phyloP scores from a whole-genome alignment of 306 rosid genomes.

The Aeschynomene evenia region DNA sequence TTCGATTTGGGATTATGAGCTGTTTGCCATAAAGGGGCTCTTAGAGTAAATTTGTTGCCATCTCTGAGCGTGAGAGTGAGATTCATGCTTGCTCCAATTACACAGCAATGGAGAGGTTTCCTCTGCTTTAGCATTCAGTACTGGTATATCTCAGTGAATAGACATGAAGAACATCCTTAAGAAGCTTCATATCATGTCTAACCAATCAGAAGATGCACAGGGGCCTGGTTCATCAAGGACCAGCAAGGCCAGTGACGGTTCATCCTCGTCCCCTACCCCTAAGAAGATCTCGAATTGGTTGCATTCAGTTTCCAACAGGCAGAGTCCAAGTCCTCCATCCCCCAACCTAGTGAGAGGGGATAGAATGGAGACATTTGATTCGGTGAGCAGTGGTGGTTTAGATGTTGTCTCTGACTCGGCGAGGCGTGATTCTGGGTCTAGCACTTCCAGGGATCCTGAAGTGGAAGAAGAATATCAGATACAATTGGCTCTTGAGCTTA shows the following conservation, averaged over 20 bases:
- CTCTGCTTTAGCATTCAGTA: slow-evolving; percentile 52
- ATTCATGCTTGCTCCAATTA: slow-evolving; percentile 78
- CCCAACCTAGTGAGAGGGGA: slow-evolving; percentile 48
- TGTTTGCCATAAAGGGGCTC: slow-evolving; percentile 39
- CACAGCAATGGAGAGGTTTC: slow-evolving; percentile 65
- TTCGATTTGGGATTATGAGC: slow-evolving; percentile 44
- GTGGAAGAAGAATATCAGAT: slow-evolving; percentile 94
- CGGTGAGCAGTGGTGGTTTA: slow-evolving; percentile 52
- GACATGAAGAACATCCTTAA: slow-evolving; percentile 91
- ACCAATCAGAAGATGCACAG: slow-evolving; percentile 62
- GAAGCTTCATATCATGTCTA: slow-evolving; percentile 89
- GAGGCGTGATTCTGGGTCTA: slow-evolving; percentile 73
- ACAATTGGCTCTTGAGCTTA: slow-evolving; percentile 87
- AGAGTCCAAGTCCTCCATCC: slow-evolving; percentile 62
- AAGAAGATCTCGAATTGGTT: slow-evolving; percentile 74
- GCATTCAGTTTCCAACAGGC: slow-evolving; percentile 69
- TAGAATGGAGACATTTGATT: slow-evolving; percentile 58
- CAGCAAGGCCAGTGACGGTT: slow-evolving; percentile 49
- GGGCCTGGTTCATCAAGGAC: slow-evolving; percentile 66
- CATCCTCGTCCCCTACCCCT: slow-evolving; percentile 45
- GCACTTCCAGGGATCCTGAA: slow-evolving; percentile 81
- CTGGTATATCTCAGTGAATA: slow-evolving; percentile 31
- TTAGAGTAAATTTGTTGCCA: slow-evolving; percentile 30
- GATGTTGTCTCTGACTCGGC: slow-evolving; percentile 55
- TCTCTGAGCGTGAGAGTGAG: slow-evolving; percentile 35